Evolutionary conservation across 192 early-diverging fungal genomes (phyloP).

Genomic region (Phycomyces nitens): DNA sequence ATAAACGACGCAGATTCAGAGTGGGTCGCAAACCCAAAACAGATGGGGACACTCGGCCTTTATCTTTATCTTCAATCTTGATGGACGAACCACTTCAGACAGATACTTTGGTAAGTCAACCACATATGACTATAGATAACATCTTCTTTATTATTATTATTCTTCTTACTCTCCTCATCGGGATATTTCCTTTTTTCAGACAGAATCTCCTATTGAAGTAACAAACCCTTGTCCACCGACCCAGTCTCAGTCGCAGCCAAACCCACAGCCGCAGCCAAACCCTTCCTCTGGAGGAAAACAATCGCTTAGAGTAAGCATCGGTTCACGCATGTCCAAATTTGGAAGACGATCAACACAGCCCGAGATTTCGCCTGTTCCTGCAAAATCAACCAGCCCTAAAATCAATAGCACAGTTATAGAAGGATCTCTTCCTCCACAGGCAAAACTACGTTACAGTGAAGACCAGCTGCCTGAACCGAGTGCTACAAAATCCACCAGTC

Average conservation of each 20-base stretch:
- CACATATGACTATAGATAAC: neutral
- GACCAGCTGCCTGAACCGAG: neutral
- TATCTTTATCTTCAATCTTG: neutral
- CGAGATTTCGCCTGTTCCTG: neutral
- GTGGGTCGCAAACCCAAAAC: neutral
- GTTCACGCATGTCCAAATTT: neutral
- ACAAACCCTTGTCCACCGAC: neutral
- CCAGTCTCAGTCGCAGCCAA: neutral
- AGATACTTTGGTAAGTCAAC: neutral
- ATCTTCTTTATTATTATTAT: neutral
- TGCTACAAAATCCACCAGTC: neutral
- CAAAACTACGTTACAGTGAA: neutral
- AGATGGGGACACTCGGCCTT: neutral
- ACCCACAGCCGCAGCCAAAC: neutral
- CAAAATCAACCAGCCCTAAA: neutral
- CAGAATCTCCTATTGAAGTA: neutral
- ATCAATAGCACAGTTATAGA: neutral
- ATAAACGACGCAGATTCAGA: conserved; percentile 13
- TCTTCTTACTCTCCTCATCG: neutral
- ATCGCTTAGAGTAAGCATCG: neutral
- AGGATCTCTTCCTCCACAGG: neutral
- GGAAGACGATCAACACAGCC: neutral
- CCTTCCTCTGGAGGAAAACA: neutral
- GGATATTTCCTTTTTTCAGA: neutral
- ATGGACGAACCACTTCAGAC: neutral